Conservation (phyloP, 1,139 yeast species). For the Trichomonascaceae sp. region DNA sequence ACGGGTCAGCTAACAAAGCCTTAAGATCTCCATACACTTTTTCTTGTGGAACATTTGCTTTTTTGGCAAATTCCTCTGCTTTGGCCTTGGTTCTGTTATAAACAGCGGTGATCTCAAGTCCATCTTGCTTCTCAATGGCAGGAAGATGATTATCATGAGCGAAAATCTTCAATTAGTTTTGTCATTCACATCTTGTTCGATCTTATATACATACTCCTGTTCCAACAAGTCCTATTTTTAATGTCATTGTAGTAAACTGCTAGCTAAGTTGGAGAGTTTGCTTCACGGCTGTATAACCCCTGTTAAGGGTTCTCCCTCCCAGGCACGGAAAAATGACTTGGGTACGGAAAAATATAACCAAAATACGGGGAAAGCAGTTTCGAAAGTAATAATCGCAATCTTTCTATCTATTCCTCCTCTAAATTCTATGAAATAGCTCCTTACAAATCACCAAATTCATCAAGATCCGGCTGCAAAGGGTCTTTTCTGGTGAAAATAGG, state of each 20-base stretch:
- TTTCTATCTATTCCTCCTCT: neutral
- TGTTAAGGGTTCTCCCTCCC: neutral
- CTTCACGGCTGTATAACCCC: neutral
- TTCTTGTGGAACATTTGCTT: slow-evolving; percentile 44
- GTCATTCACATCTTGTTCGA: neutral
- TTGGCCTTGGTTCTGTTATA: slow-evolving; percentile 77
- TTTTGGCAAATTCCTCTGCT: slow-evolving; percentile 71
- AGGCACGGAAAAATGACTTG: neutral
- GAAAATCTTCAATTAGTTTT: slow-evolving; percentile 42
- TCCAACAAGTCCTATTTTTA: slow-evolving; percentile 74
- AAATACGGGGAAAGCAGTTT: no score
- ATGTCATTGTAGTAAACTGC: slow-evolving; percentile 11
- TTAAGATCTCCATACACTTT: slow-evolving; percentile 64
- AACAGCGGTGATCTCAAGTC: slow-evolving; percentile 51
- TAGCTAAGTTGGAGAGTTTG: neutral
- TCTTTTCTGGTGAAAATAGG: slow-evolving; percentile 37
- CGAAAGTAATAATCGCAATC: neutral
- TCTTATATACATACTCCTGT: slow-evolving; percentile 48
- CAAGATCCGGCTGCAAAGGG: slow-evolving; percentile 12
- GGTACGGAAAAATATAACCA: no score
- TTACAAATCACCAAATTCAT: slow-evolving; percentile 10
- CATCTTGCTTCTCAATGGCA: slow-evolving; percentile 44
- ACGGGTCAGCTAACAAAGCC: slow-evolving; percentile 53
- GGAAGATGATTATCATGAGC: slow-evolving; percentile 83
- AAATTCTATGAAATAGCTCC: neutral